Evolutionary conservation across 306 rosid species (phyloP).

Genomic region (Adenanthera pavonina): DNA sequence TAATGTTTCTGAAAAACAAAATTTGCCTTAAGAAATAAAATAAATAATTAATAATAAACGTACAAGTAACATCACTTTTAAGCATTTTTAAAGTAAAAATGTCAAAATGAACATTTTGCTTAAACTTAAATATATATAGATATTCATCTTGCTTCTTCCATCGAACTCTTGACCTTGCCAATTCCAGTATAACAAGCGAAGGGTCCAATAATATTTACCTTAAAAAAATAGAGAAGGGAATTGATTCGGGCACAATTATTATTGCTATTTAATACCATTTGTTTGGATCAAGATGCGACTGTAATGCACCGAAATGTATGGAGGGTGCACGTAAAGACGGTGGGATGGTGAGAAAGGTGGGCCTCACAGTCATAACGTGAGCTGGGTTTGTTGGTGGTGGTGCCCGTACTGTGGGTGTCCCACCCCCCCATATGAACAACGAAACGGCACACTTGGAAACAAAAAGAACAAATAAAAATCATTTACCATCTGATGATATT

Average conservation of each 20-base stretch:
- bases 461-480: background rate
- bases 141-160: too few relatives aligned
- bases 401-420: slow-evolving; percentile 35
- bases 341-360: slow-evolving; percentile 29
- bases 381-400: slow-evolving; percentile 18
- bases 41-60: background rate
- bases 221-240: background rate
- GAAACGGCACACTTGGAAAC: background rate
- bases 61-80: background rate
- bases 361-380: slow-evolving; percentile 36
- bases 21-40: background rate
- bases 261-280: background rate
- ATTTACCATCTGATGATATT: background rate
- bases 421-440: background rate
- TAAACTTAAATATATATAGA: too few relatives aligned
- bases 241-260: background rate
- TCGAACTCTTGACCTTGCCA: too few relatives aligned
- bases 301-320: slow-evolving; percentile 12
- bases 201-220: background rate
- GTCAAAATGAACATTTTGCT: too few relatives aligned
- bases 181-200: too few relatives aligned
- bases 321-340: slow-evolving; percentile 15
- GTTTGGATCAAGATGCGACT: background rate
- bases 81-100: background rate
- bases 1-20: background rate